phyloP scores from a whole-genome alignment of 192 early-diverging fungal species.

The Dispira parvispora region DNA sequence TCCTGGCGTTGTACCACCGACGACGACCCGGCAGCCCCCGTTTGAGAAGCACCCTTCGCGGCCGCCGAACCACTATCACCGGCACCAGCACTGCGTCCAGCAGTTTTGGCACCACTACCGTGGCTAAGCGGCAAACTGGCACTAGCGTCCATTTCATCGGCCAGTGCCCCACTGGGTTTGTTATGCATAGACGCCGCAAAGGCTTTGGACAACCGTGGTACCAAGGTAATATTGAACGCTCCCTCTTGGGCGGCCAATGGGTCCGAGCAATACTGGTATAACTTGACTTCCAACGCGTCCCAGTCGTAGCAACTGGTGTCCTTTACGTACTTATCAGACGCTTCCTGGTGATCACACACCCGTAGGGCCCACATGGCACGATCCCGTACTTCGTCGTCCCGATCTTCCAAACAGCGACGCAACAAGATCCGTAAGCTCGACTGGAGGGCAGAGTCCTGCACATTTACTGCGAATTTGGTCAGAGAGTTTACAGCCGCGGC shows the following conservation, averaged over 20 bases:
- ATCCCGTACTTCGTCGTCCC: conserved; percentile 97
- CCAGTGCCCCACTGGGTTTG: conserved; percentile 30
- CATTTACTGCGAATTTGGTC: conserved; percentile 79
- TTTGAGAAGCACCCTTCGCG: conserved; percentile 6
- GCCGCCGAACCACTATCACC: background rate
- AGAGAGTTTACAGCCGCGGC: conserved; percentile 92
- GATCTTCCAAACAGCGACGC: conserved; percentile 87
- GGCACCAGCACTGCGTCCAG: background rate
- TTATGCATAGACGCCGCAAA: conserved; percentile 72
- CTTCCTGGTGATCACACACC: conserved; percentile 47
- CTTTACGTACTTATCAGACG: conserved; percentile 51
- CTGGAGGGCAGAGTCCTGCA: conserved; percentile 49
- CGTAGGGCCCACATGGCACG: conserved; percentile 78
- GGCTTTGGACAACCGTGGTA: conserved; percentile 68
- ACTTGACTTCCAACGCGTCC: conserved; percentile 66
- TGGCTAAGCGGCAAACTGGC: background rate
- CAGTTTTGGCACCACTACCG: background rate
- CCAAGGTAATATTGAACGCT: conserved; percentile 58
- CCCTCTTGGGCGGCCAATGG: conserved; percentile 32
- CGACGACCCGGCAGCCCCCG: conserved; percentile 15
- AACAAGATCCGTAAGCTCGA: conserved; percentile 71
- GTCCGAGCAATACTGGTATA: conserved; percentile 72
- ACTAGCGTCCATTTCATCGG: conserved; percentile 12
- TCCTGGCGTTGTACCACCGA: conserved; percentile 46
- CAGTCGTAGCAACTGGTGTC: conserved; percentile 82